Evolutionary conservation across 73 alveolate species (phyloP).

Genomic region (Effrenium voratum): DNA sequence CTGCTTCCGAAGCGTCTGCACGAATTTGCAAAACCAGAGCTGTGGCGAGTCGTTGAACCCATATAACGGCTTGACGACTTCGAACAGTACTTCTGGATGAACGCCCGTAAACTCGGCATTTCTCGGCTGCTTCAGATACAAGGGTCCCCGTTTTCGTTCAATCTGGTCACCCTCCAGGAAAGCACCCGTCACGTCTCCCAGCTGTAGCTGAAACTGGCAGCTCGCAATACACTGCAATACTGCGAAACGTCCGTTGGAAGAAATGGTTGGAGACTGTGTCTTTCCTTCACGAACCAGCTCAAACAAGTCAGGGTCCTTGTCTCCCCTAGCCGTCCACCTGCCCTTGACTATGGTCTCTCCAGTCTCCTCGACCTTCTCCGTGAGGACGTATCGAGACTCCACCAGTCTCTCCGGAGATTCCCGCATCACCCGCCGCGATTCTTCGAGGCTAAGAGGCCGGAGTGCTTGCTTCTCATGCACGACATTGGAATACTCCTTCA

Average conservation of each 20-base stretch:
- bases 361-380: background rate
- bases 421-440: background rate
- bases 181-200: conserved; percentile 11
- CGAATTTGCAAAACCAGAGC: background rate
- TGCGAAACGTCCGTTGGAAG: background rate
- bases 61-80: background rate
- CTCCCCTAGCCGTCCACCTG: conserved; percentile 5
- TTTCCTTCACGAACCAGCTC: background rate
- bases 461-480: background rate
- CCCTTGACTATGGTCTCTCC: background rate
- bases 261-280: conserved; percentile 1
- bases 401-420: background rate
- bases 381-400: background rate
- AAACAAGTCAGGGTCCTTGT: background rate
- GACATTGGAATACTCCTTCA: background rate
- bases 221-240: background rate
- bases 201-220: background rate
- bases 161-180: background rate
- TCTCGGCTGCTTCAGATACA: background rate
- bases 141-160: background rate
- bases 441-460: background rate
- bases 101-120: background rate
- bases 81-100: background rate
- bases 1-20: too few species aligned
- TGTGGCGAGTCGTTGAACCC: background rate